Conservation (phyloP, 805 yeast species). For the Teunomyces funiuensis region DNA sequence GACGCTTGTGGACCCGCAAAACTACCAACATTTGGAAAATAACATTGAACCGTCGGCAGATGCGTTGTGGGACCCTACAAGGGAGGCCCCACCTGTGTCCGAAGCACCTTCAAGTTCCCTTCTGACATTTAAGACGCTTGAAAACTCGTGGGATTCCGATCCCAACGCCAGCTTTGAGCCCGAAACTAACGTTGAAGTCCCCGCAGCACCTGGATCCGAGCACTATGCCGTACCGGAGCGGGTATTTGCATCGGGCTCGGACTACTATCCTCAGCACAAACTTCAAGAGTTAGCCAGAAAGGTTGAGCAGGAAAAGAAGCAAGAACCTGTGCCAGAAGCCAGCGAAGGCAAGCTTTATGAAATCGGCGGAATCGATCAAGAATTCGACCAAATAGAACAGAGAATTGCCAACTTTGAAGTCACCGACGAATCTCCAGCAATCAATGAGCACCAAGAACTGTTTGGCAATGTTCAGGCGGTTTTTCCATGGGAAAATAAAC, state of each 20-base stretch:
- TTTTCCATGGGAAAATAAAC: conserved; percentile 40
- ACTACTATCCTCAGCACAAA: conserved; percentile 31
- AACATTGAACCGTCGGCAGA: conserved; percentile 16
- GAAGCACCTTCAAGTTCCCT: background rate
- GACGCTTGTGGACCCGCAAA: conserved; percentile 31
- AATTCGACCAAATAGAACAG: conserved; percentile 8
- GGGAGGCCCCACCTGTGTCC: conserved; percentile 41
- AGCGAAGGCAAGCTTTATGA: background rate
- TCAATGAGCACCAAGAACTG: conserved; percentile 6
- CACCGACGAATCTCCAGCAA: conserved; percentile 10
- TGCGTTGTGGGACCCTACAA: conserved; percentile 45
- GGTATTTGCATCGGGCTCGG: conserved; percentile 26
- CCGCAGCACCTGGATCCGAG: background rate
- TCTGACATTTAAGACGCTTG: conserved; percentile 10
- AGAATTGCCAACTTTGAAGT: too few relatives aligned
- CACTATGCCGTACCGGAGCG: conserved; percentile 24
- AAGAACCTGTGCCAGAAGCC: conserved; percentile 3
- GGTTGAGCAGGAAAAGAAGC: background rate
- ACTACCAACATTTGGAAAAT: conserved; percentile 23
- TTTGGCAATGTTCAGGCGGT: conserved; percentile 19
- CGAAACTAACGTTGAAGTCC: background rate
- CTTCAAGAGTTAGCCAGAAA: conserved; percentile 9
- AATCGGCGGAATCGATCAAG: conserved; percentile 11
- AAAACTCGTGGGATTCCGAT: conserved; percentile 32
- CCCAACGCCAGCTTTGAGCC: conserved; percentile 3